Evolutionary conservation across 345 rosid genomes (phyloP).

Genomic region (Linum usitatissimum): DNA sequence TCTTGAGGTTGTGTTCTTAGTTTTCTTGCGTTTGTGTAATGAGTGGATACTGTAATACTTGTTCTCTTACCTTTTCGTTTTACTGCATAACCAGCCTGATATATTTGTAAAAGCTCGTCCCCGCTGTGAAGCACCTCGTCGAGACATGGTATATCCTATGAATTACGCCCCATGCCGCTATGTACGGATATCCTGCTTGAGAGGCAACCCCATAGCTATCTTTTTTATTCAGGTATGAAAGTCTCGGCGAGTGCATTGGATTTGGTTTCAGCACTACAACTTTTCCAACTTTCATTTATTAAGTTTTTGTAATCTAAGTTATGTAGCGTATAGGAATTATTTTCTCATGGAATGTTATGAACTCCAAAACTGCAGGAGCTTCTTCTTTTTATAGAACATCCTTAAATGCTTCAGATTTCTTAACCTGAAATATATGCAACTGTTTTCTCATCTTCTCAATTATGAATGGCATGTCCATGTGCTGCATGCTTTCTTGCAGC

Average conservation of each 20-base stretch:
- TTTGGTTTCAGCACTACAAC: neutral
- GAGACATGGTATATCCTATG: slow-evolving; percentile 67
- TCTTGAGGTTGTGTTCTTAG: neutral
- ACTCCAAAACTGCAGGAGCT: neutral
- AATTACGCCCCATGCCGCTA: slow-evolving; percentile 76
- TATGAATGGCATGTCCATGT: neutral
- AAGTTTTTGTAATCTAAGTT: neutral
- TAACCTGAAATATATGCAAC: neutral
- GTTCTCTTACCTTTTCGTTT: slow-evolving; percentile 11
- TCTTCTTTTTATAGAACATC: neutral
- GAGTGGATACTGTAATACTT: neutral
- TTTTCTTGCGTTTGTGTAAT: neutral
- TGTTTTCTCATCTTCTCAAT: neutral
- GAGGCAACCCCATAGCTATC: slow-evolving; percentile 81
- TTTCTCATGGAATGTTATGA: neutral
- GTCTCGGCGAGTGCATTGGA: neutral
- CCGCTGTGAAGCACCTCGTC: slow-evolving; percentile 87
- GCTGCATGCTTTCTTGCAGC: neutral
- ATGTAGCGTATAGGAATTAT: neutral
- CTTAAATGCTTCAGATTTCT: neutral
- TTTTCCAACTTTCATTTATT: neutral
- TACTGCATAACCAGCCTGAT: slow-evolving; percentile 48
- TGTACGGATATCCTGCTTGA: slow-evolving; percentile 69
- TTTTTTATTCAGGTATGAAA: slow-evolving; percentile 68
- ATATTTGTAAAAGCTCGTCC: slow-evolving; percentile 72